Conservation (phyloP, 441 rosid species). For the Mallotus japonicus region DNA sequence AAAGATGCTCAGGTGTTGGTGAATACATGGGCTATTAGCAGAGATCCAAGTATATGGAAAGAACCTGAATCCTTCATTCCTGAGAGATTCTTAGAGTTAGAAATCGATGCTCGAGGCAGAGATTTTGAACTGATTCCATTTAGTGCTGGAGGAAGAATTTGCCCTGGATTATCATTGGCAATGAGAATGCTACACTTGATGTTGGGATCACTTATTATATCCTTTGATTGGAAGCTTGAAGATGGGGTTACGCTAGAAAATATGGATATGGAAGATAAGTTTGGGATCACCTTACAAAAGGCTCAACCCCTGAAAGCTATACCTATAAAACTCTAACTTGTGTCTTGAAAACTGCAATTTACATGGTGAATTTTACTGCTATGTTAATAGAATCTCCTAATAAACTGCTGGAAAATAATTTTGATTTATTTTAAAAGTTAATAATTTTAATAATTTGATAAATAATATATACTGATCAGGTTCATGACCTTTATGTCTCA, state of each 20-base stretch:
- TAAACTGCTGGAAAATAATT: too few species aligned
- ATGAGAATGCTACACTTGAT: slow-evolving; percentile 23
- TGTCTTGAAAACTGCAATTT: too few species aligned
- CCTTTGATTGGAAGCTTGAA: slow-evolving; percentile 36
- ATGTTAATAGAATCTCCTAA: neutral
- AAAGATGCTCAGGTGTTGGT: slow-evolving; percentile 30
- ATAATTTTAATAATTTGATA: too few species aligned
- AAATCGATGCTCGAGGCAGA: slow-evolving; percentile 29
- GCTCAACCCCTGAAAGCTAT: slow-evolving; percentile 22
- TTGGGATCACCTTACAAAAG: slow-evolving; percentile 28
- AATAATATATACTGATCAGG: too few species aligned
- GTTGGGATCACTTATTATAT: slow-evolving; percentile 29
- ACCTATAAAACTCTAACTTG: slow-evolving; percentile 3
- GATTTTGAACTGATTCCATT: slow-evolving; percentile 38
- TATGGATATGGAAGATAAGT: slow-evolving; percentile 32
- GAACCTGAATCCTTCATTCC: slow-evolving; percentile 31
- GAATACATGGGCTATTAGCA: slow-evolving; percentile 36
- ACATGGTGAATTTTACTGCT: too few species aligned
- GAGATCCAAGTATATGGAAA: slow-evolving; percentile 36
- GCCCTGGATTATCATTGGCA: slow-evolving; percentile 36
- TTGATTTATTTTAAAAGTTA: too few species aligned
- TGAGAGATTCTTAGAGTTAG: slow-evolving; percentile 33
- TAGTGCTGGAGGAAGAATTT: slow-evolving; percentile 37
- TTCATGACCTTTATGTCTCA: too few species aligned
- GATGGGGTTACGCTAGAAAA: slow-evolving; percentile 12